A percentile compares a stretch with the other conserved stretches of the same genome.
phyloP scores from a whole-genome alignment of 2,329 filamentous ascomycete genomes.

The Diplodia corticola region DNA sequence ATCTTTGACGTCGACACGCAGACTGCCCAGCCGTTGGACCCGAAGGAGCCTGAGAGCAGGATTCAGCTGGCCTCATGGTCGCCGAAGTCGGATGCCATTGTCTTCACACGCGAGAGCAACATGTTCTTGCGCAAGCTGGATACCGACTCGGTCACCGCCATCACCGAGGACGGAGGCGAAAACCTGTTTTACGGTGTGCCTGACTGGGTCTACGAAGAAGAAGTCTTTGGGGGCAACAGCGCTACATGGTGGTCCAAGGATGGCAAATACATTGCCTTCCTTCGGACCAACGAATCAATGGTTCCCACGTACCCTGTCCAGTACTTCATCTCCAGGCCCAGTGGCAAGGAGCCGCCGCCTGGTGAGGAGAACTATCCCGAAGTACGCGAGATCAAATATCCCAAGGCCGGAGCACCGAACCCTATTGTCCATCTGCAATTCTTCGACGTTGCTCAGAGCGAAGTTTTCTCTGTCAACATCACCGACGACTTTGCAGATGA shows the following conservation, averaged over 20 bases:
- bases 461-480: conserved; percentile 78
- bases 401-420: conserved; percentile 92
- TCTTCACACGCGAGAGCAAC: conserved; percentile 91
- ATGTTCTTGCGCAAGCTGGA: conserved; percentile 73
- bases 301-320: conserved; percentile 92
- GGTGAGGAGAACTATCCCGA: conserved; percentile 91
- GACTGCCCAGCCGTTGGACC: conserved; percentile 73
- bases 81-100: conserved; percentile 78
- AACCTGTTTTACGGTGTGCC: conserved; percentile 95
- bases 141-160: conserved; percentile 62
- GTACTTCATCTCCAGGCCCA: conserved; percentile 87
- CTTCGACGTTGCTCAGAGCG: conserved; percentile 75
- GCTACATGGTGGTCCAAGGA: conserved; percentile 96
- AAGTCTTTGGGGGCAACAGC: conserved; percentile 75
- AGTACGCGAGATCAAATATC: conserved; percentile 90
- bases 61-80: conserved; percentile 90
- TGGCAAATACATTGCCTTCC: conserved; percentile 84
- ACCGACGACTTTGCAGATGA: conserved; percentile 75
- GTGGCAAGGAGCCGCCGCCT: conserved; percentile 64
- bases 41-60: conserved; percentile 61
- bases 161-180: conserved; percentile 83
- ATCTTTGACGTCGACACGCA: conserved; percentile 87
- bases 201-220: conserved; percentile 94
- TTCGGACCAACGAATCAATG: conserved; percentile 88
- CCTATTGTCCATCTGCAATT: conserved; percentile 85